Base-by-base conservation (phyloP, 768 basidiomycete genomes). In the Tricholomella constricta region DNA sequence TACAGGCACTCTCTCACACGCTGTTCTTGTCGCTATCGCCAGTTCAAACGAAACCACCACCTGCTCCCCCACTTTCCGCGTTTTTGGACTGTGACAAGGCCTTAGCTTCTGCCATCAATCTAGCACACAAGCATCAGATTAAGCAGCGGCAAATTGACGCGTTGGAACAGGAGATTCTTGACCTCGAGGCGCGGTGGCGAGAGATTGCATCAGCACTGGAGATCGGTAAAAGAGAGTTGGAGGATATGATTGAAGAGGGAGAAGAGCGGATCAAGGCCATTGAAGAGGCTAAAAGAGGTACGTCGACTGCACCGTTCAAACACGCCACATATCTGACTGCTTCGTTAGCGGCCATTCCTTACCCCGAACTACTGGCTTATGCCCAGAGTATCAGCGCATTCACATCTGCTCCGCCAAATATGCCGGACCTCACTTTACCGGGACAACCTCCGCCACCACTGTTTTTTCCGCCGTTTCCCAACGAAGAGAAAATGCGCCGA, bases 401-500 rank as follows among this genome's bases (percentile, higher is more conserved):
- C 69, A 91, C 91, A 5, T 91, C 91, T 29, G 91, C 91, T 9
- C 91, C 91, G 7, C 91, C 91, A 9, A 91, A 90, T 63, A 88
- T 91, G 83, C 89, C 89, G 19, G 89, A 90, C 61, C 78, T 84
- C 42, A 75, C 76, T 22, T 70, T 83, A 5, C 84, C 87, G 1
- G 87, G 86, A 8, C 89, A 88, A 60, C 84, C 84, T 10, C 87
- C 88, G 0, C 85, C 86, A 15, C 88, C 87, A 15, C 65, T 90
- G 36, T 92, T 94, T 78, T 91, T 92, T 72, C 91, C 91, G 32
- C 92, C 92, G 10, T 94, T 92, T 68, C 91, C 91, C 1, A 92
- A 91, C 63, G 91, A 92, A 71, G 91, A 92, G 67, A 93, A 91
- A 70, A 91, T 94, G 89, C 84, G 91, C 46, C 79, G 85, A 22